phyloP scores from a whole-genome alignment of 345 rosid genomes.

The Gossypium bickii region DNA sequence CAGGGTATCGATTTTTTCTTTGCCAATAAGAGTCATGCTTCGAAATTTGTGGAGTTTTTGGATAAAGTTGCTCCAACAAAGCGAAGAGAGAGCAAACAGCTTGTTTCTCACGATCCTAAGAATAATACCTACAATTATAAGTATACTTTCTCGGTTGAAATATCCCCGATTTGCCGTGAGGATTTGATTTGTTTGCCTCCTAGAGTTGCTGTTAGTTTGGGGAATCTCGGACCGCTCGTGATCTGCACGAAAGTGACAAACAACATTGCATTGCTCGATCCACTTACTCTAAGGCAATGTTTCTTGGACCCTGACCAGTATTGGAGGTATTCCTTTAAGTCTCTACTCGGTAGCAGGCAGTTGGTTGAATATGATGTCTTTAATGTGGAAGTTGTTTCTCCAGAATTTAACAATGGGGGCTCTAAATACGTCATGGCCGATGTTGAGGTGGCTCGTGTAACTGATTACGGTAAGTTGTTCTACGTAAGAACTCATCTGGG shows the following conservation, averaged over 20 bases:
- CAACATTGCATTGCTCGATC: conserved; percentile 50
- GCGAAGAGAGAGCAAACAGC: conserved; percentile 38
- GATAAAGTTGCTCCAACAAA: conserved; percentile 48
- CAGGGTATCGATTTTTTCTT: conserved; percentile 64
- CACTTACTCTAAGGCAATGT: conserved; percentile 41
- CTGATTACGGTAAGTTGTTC: conserved; percentile 46
- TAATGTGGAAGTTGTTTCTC: conserved; percentile 36
- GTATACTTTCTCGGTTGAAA: conserved; percentile 55
- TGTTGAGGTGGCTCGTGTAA: conserved; percentile 46
- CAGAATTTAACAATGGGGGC: conserved; percentile 41
- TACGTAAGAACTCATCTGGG: conserved; percentile 49
- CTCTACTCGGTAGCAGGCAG: conserved; percentile 47
- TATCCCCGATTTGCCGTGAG: conserved; percentile 50
- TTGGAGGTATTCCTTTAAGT: conserved; percentile 38
- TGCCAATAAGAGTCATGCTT: conserved; percentile 49
- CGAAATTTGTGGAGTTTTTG: conserved; percentile 51
- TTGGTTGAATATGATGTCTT: conserved; percentile 57
- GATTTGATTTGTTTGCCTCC: conserved; percentile 49
- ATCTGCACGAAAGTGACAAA: conserved; percentile 56
- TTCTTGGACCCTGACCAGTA: conserved; percentile 52
- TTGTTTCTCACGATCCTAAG: conserved; percentile 56
- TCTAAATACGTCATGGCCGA: conserved; percentile 45
- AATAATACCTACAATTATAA: conserved; percentile 52
- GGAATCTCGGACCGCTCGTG: conserved; percentile 58
- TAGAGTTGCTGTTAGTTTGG: conserved; percentile 37